Percentiles rank a stretch among this genome's conserved stretches.
These are phyloP conservation scores for Calonectria pseudoturangicola DNA, from an alignment of 2,329 filamentous ascomycete genomes.

Conservation along the genomic window DNA sequence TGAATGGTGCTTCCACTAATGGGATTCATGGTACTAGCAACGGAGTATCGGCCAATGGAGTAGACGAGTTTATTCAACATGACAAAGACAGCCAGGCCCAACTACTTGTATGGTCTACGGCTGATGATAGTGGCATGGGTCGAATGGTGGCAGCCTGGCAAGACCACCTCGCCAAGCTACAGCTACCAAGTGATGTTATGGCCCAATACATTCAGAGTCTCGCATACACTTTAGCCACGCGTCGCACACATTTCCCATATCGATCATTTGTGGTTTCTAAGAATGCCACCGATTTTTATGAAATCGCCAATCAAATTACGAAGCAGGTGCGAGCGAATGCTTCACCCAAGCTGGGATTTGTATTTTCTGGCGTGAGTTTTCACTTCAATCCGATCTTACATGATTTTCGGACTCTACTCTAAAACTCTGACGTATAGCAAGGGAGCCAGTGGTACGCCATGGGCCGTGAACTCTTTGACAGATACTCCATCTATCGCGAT, in stretches of 20 bases:
- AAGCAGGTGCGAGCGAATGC: conserved; percentile 10
- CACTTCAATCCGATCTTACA: neutral
- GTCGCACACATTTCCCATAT: conserved; percentile 2
- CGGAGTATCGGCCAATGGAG: neutral
- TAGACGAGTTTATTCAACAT: too few relatives aligned
- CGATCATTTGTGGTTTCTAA: conserved; percentile 1
- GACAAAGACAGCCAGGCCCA: neutral
- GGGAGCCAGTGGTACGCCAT: conserved; percentile 59
- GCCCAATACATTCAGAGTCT: conserved; percentile 7
- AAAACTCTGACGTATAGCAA: conserved; percentile 40
- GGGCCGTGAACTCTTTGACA: conserved; percentile 55
- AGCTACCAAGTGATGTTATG: neutral
- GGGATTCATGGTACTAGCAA: neutral
- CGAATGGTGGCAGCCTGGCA: conserved; percentile 1
- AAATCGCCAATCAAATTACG: neutral
- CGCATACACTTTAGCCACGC: neutral
- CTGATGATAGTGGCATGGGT: conserved; percentile 10
- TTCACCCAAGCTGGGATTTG: conserved; percentile 25
- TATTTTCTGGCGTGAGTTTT: conserved; percentile 55
- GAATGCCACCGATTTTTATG: neutral
- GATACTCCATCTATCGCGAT: conserved; percentile 31
- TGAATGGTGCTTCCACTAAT: neutral
- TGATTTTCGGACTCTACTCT: neutral
- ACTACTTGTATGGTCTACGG: conserved; percentile 11
- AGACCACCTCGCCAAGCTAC: neutral